Base-by-base conservation (phyloP, 495 filamentous ascomycete genomes). In the Aspergillus campestris region DNA sequence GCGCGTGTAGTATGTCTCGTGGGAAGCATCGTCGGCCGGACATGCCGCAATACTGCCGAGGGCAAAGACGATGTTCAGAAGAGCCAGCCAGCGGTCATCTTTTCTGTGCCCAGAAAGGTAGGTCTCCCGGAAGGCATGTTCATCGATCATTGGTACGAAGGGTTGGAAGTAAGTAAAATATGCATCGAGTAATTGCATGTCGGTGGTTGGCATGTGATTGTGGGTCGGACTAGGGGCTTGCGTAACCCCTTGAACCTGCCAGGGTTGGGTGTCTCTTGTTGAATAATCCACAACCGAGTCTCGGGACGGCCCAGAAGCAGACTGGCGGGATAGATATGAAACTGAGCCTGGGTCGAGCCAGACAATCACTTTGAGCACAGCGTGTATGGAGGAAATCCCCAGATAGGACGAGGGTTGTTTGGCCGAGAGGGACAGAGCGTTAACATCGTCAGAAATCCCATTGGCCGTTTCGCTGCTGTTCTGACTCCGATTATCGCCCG, bases 11-110 rank as follows among this genome's bases (percentile, higher is more conserved):
- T 86, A 91, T 50, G 75, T 78, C 51, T 83, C 71, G 50, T 91
- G 86, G 43, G 74, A 79, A 46, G 76, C 77, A 59, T 87, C 81
- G 52, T 85, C 80, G 0, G 79, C 81, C 43, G 82, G 83, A 29
- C 74, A 78, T 15, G 80, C 80, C 0, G 78, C 81, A 34, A 91
- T 81, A 51, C 81, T 84, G 13, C 86, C 86, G 62, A 89, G 74
- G 13, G 86, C 85, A 42, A 89, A 81, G 28, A 91, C 84, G 67
- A 87, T 87, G 57, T 91, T 89, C 15, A 89, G 69, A 15, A 91
- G 60, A 0, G 80, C 81, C 12, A 89, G 72, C 86, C 86, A 91
- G 8, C 82, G 78, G 7, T 78, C 67, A 57, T 91, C 86, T 50
- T 71, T 77, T 8, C 86, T 69, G 42, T 78, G 75, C 28, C 78